Percentiles rank a stretch among this genome's conserved stretches.
Conservation (phyloP, 2,329 filamentous ascomycete genomes). For the Meredithiella fracta region DNA sequence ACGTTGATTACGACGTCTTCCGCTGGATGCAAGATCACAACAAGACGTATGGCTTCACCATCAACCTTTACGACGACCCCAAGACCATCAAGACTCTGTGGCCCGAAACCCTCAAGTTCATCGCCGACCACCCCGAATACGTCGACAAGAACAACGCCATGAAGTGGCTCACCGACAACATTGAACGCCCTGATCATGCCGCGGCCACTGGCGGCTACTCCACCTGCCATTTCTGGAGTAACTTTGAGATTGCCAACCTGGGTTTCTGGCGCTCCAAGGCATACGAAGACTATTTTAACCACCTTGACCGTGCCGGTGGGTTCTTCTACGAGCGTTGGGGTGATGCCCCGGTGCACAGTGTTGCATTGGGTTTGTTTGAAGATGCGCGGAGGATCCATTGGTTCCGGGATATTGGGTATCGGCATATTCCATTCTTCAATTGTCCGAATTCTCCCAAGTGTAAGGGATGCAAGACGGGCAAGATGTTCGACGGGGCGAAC, state of each 20-base stretch:
- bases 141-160: conserved; percentile 72
- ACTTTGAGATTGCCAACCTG: conserved; percentile 93
- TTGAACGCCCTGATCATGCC: conserved; percentile 63
- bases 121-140: conserved; percentile 69
- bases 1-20: conserved; percentile 97
- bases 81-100: conserved; percentile 74
- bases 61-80: conserved; percentile 88
- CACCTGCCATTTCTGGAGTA: conserved; percentile 98
- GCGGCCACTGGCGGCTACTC: conserved; percentile 78
- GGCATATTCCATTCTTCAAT: conserved; percentile 97
- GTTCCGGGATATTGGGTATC: conserved; percentile 98
- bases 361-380: conserved; percentile 82
- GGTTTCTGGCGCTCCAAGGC: conserved; percentile 77
- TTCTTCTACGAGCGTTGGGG: conserved; percentile 99
- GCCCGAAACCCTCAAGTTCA: conserved; percentile 89
- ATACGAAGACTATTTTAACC: conserved; percentile 93
- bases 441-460: conserved; percentile 95
- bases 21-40: conserved; percentile 96
- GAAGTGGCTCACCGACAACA: conserved; percentile 68
- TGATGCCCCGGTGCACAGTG: conserved; percentile 90
- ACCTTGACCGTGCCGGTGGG: conserved; percentile 80
- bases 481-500: conserved; percentile 74
- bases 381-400: conserved; percentile 85
- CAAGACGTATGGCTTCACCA: conserved; percentile 97
- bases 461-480: conserved; percentile 67